These are phyloP conservation scores for Akebia trifoliata DNA, from an alignment of 164 flowering plant genomes.

Conservation along the genomic window DNA sequence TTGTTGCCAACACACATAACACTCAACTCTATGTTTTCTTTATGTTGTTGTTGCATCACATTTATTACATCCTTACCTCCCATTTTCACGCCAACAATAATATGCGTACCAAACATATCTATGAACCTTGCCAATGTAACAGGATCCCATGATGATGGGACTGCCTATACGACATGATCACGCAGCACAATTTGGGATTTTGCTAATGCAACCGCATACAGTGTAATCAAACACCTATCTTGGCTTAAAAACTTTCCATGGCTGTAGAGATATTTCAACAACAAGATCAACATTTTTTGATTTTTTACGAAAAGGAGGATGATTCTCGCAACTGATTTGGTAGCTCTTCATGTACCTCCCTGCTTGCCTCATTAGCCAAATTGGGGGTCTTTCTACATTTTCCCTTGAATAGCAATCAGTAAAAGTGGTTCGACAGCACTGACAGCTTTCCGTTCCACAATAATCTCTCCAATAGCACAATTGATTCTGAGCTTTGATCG, in stretches of 20 bases:
- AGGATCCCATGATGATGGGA: constrained; percentile 97
- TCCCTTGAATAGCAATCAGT: constrained; percentile 80
- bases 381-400: constrained; percentile 92
- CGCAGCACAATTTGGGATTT: constrained; percentile 74
- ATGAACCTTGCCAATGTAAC: constrained; percentile 92
- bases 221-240: constrained; percentile 88
- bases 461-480: no score
- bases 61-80: constrained; percentile 95
- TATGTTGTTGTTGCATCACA: constrained; percentile 82
- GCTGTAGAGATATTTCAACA: constrained; percentile 95
- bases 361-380: constrained; percentile 99
- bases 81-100: constrained; percentile 87
- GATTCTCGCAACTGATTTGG: constrained; percentile 76
- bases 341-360: constrained; percentile 99
- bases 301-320: constrained; percentile 94
- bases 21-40: no score
- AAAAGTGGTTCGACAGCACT: constrained; percentile 65
- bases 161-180: constrained; percentile 81
- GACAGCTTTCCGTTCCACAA: constrained; percentile 51
- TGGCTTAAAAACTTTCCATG: constrained; percentile 94
- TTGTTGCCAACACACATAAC: no score
- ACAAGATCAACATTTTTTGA: constrained; percentile 97
- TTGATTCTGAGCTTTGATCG: no score
- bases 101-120: constrained; percentile 82
- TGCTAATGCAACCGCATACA: constrained; percentile 75